phyloP scores from a whole-genome alignment of 1,139 yeast species.

The Hansenula anomala region DNA sequence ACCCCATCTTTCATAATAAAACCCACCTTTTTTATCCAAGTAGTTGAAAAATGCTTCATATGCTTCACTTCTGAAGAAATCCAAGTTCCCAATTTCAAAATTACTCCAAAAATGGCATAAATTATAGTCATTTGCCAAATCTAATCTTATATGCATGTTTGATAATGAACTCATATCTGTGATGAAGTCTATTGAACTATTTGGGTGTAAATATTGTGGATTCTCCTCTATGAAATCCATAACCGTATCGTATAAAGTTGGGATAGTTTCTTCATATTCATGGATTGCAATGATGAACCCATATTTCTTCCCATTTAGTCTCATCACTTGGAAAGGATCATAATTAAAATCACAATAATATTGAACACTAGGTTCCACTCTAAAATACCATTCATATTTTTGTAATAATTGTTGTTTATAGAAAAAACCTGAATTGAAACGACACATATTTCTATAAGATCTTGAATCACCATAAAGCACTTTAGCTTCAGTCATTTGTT shows the following conservation, averaged over 20 bases:
- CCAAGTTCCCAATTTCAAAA: constrained; percentile 79
- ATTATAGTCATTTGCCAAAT: constrained; percentile 59
- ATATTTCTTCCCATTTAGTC: constrained; percentile 65
- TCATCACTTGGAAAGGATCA: constrained; percentile 85
- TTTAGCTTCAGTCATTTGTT: constrained; percentile 49
- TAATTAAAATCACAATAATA: constrained; percentile 79
- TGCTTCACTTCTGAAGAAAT: constrained; percentile 70
- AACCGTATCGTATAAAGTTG: constrained; percentile 76
- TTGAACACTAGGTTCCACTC: constrained; percentile 89
- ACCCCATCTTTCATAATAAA: constrained; percentile 94
- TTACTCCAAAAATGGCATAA: constrained; percentile 95
- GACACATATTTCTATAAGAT: constrained; percentile 81
- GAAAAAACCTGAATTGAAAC: constrained; percentile 80
- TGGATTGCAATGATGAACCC: constrained; percentile 79
- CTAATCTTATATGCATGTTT: constrained; percentile 18
- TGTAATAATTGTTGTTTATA: constrained; percentile 65
- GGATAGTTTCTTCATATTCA: constrained; percentile 81
- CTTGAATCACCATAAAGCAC: constrained; percentile 74
- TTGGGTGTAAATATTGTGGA: constrained; percentile 62
- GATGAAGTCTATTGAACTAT: constrained; percentile 65
- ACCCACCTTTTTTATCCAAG: constrained; percentile 74
- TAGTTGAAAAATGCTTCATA: constrained; percentile 67
- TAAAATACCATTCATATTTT: constrained; percentile 79
- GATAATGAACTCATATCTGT: constrained; percentile 42
- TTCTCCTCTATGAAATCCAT: constrained; percentile 55